Evolutionary conservation across 2,329 filamentous ascomycete genomes (phyloP).

Genomic region (Berkeleyomyces rouxiae): DNA sequence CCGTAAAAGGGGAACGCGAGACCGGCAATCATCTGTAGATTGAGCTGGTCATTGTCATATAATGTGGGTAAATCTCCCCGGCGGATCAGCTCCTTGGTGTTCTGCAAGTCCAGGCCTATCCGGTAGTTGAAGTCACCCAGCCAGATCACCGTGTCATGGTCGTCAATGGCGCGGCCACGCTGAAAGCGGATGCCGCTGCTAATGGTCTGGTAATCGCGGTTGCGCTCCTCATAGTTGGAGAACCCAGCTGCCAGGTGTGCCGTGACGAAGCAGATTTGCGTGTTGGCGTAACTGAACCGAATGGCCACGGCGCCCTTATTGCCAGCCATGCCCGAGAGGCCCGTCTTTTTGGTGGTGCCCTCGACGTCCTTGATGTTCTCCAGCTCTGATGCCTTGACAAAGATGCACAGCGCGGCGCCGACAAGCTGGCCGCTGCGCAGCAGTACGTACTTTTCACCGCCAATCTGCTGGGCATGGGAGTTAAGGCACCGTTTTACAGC

Average conservation of each 20-base stretch:
- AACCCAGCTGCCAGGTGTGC: conserved; percentile 94
- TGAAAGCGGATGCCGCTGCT: conserved; percentile 78
- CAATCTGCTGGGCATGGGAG: conserved; percentile 42
- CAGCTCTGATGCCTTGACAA: conserved; percentile 64
- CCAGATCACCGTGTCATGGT: conserved; percentile 86
- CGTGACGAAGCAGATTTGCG: conserved; percentile 85
- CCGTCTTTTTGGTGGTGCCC: conserved; percentile 83
- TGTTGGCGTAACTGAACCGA: conserved; percentile 84
- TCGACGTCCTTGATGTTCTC: conserved; percentile 89
- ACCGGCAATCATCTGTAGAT: conserved; percentile 90
- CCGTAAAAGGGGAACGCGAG: conserved; percentile 83
- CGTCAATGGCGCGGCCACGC: conserved; percentile 74
- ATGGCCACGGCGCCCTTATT: conserved; percentile 98
- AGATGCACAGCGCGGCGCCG: conserved; percentile 81
- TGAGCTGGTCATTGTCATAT: conserved; percentile 90
- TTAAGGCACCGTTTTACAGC: conserved; percentile 69
- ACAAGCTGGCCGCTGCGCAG: conserved; percentile 87
- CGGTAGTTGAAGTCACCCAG: conserved; percentile 97
- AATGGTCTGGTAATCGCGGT: conserved; percentile 83
- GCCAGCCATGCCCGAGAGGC: conserved; percentile 89
- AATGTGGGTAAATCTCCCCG: conserved; percentile 57
- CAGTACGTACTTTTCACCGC: conserved; percentile 69
- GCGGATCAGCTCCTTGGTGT: conserved; percentile 57
- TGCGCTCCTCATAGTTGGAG: conserved; percentile 89
- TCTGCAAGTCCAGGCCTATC: conserved; percentile 69